These are phyloP conservation scores for Magnolia officinalis DNA, from an alignment of 164 flowering plant species.

Conservation along the genomic window DNA sequence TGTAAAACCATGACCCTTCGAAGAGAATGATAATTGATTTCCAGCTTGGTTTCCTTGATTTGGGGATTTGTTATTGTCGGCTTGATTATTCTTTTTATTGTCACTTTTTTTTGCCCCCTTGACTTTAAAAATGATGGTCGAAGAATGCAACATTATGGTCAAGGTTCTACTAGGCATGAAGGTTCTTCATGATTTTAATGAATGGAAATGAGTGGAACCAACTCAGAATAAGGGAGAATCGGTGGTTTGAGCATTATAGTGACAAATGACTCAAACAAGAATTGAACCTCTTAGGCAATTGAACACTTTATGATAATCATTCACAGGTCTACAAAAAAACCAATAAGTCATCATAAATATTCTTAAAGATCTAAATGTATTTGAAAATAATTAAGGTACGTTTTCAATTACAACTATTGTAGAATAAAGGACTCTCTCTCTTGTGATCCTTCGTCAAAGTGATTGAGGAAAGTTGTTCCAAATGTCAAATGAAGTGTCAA, in stretches of 20 bases:
- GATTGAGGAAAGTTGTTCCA: slow-evolving; percentile 1
- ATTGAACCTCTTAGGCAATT: background rate
- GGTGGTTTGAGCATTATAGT: background rate
- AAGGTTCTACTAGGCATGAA: background rate
- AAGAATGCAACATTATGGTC: background rate
- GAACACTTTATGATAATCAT: background rate
- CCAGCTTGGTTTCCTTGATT: background rate
- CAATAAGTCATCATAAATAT: background rate
- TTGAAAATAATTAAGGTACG: background rate
- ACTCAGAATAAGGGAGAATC: background rate
- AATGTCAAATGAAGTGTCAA: background rate
- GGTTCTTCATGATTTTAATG: background rate
- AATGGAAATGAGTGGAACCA: background rate
- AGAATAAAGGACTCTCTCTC: background rate
- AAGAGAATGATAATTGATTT: background rate
- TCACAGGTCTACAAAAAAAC: background rate
- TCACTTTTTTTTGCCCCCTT: no score
- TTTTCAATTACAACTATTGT: background rate
- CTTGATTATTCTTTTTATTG: background rate
- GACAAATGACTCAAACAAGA: background rate
- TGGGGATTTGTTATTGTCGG: background rate
- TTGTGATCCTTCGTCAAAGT: slow-evolving; percentile 4
- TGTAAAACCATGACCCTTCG: background rate
- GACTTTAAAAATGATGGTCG: background rate
- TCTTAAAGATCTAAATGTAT: background rate